Evolutionary conservation across 371 early-diverging fungal species (phyloP), one percentile per base, ranked within the genome.

Genomic region (Syncephalis plumigaleata): DNA sequence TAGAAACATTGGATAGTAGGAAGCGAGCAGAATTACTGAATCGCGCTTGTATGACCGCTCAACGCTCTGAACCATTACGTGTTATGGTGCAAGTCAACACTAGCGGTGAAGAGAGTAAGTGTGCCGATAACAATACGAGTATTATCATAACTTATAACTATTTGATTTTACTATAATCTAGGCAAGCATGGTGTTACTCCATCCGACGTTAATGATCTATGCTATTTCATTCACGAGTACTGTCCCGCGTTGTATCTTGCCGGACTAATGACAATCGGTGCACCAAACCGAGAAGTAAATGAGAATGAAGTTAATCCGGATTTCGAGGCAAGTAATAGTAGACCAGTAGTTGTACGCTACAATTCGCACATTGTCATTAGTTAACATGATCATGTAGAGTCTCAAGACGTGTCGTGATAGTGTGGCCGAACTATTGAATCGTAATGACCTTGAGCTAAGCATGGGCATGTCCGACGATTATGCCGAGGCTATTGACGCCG

Each of bases 381-480:
- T n/a, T n/a, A n/a, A n/a, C n/a, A 9, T 44, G 13, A 45, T 26
- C 8, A 13, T 38, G 45, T 47, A 42, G 15, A 31, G 31, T 11
- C 11, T 43, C 17, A 23, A 42, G 24, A 9, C 23, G 20, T 46
- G 46, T 27, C 46, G 46, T 13, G 46, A 46, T 27, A 20, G 25
- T 27, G 24, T 23, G 15, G 23, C 23, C 23, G 49, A 43, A 46
- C 22, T 16, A 9, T 17, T 23, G 11, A 52, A 43, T 11, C 25
- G 31, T n/a, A 21, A 22, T 8, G 46, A 45, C 23, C 63, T 93
- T 44, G 90, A 86, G 58, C 70, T 87, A 44, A 89, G 90, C 58
- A 93, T 95, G 90, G 96, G 96, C 27, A 95, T 95, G 96, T 89
- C 91, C n/a, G 81, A 73, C 48, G 94, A 95, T 63, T 94, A 78